Percentiles rank a stretch among this genome's conserved stretches.
Evolutionary conservation across 768 basidiomycete genomes (phyloP).

Genomic region (Boletales sp.): DNA sequence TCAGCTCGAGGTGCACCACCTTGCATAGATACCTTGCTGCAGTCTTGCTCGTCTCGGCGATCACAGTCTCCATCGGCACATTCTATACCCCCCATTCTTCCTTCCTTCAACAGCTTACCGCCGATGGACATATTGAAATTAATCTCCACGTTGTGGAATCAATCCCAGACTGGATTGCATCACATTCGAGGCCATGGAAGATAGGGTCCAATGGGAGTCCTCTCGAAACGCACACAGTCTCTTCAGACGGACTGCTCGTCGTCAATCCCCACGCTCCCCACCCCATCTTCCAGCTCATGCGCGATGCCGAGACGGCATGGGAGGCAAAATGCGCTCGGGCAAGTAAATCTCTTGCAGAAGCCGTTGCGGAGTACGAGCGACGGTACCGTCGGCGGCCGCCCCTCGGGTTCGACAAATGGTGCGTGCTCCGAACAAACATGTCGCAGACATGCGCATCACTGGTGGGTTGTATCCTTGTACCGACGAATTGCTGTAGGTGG

Average conservation of each 20-base stretch:
- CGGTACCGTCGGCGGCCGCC: conserved; percentile 36
- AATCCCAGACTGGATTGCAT: no score
- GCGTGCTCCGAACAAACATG: neutral
- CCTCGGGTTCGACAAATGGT: conserved; percentile 44
- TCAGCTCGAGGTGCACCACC: neutral
- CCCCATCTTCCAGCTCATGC: conserved; percentile 42
- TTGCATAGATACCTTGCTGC: neutral
- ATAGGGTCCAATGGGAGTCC: no score
- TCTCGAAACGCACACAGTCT: conserved; percentile 18
- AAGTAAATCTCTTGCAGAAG: conserved; percentile 36
- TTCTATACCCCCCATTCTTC: neutral
- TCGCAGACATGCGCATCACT: neutral
- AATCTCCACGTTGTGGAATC: neutral
- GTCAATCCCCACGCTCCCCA: conserved; percentile 37
- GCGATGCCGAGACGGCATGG: conserved; percentile 36
- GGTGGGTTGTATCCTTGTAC: no score
- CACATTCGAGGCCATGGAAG: no score
- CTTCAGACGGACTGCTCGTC: conserved; percentile 29
- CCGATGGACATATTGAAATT: neutral
- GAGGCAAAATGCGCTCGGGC: conserved; percentile 28
- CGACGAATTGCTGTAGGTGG: conserved; percentile 32
- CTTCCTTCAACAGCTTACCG: no score
- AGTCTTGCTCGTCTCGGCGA: neutral
- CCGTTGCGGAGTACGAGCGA: conserved; percentile 36
- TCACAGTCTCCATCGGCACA: neutral